phyloP scores from a whole-genome alignment of 116 monocot genomes.

The Posidonia oceanica region DNA sequence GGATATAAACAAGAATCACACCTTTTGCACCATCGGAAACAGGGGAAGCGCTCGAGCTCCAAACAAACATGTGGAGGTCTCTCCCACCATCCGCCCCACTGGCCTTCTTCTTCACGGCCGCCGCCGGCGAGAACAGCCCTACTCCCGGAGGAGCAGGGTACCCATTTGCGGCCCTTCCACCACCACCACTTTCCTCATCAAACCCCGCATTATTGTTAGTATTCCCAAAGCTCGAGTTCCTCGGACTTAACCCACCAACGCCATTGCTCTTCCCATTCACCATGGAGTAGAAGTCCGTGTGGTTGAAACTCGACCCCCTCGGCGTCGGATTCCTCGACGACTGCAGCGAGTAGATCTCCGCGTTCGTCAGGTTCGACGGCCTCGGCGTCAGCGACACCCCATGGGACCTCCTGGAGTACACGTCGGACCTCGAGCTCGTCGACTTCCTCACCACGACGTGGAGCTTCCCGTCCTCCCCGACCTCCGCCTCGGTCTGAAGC shows the following conservation, averaged over 20 bases:
- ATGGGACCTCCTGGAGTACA: constrained; percentile 23
- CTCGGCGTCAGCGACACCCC: constrained; percentile 21
- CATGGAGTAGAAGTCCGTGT: constrained; percentile 30
- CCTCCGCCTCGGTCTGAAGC: constrained; percentile 31
- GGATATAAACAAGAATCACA: neutral
- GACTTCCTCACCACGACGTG: constrained; percentile 32
- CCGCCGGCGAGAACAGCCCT: constrained; percentile 33
- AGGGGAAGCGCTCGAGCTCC: constrained; percentile 95
- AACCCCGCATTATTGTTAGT: neutral
- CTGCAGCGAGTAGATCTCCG: constrained; percentile 43
- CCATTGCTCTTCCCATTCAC: constrained; percentile 14
- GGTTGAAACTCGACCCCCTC: constrained; percentile 39
- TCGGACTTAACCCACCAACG: constrained; percentile 12
- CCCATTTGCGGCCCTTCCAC: neutral
- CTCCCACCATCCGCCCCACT: constrained; percentile 28
- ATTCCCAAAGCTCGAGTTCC: constrained; percentile 23
- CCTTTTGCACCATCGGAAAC: constrained; percentile 53
- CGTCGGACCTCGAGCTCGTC: constrained; percentile 20
- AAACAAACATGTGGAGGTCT: constrained; percentile 93
- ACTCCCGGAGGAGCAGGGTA: constrained; percentile 6
- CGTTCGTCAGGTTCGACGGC: constrained; percentile 38
- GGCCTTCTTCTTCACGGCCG: constrained; percentile 28
- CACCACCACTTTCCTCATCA: constrained; percentile 21
- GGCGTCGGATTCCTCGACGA: constrained; percentile 43
- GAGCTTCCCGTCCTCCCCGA: constrained; percentile 35